Evolutionary conservation across 2,329 filamentous ascomycete species (phyloP).

Genomic region (Penicillium sp.): DNA sequence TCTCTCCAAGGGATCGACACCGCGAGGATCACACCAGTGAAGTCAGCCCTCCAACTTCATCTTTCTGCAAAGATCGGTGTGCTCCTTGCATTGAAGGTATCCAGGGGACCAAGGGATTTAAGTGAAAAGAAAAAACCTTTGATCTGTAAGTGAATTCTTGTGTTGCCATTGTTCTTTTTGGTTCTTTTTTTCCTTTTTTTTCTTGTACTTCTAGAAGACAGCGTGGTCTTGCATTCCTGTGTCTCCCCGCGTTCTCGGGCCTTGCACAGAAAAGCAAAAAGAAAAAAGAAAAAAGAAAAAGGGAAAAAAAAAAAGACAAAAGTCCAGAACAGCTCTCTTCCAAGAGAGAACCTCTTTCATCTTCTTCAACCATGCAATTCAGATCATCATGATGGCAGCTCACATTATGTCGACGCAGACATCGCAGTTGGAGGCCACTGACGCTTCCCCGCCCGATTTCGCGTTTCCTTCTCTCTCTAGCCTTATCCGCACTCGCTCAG

Average conservation of each 20-base stretch:
- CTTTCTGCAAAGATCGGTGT: slow-evolving; percentile 20
- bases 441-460: slow-evolving; percentile 19
- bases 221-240: background rate
- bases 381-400: slow-evolving; percentile 28
- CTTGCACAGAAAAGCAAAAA: background rate
- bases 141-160: slow-evolving; percentile 6
- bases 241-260: slow-evolving; percentile 4
- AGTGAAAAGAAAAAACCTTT: slow-evolving; percentile 7
- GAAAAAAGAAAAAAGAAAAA: background rate
- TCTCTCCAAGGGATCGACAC: slow-evolving; percentile 15
- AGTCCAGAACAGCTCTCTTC: background rate
- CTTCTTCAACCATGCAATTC: slow-evolving; percentile 7
- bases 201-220: slow-evolving; percentile 4
- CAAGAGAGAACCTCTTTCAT: background rate
- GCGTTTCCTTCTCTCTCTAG: slow-evolving; percentile 19
- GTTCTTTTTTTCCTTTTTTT: background rate
- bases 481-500: slow-evolving; percentile 23
- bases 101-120: slow-evolving; percentile 10
- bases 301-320: background rate
- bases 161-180: slow-evolving; percentile 4
- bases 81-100: slow-evolving; percentile 18
- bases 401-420: slow-evolving; percentile 28
- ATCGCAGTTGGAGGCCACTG: slow-evolving; percentile 22
- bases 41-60: slow-evolving; percentile 19
- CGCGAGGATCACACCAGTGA: slow-evolving; percentile 23